Evolutionary conservation across 1,284 basidiomycete genomes (phyloP).

Genomic region (Grifola frondosa): DNA sequence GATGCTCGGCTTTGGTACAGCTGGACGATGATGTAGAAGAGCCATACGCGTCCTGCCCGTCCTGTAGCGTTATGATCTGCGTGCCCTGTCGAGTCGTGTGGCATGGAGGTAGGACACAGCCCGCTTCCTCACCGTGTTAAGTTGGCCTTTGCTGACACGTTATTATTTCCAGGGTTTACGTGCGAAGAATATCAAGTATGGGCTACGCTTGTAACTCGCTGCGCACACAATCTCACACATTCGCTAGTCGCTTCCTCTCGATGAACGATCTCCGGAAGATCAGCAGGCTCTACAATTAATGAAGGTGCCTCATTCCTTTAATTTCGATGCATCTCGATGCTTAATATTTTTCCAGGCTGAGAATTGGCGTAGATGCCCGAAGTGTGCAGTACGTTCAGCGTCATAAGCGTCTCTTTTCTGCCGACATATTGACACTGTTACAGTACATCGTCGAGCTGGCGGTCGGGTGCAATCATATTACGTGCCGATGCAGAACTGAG

Average conservation of each 20-base stretch:
- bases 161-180: slow-evolving; percentile 27
- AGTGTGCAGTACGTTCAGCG: slow-evolving; percentile 32
- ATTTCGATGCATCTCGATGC: not conserved
- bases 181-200: slow-evolving; percentile 39
- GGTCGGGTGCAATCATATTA: slow-evolving; percentile 39
- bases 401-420: not conserved
- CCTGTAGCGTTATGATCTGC: slow-evolving; percentile 36
- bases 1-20: slow-evolving; percentile 39
- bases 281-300: slow-evolving; percentile 37
- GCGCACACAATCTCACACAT: too few relatives aligned
- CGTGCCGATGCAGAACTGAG: slow-evolving; percentile 33
- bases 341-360: slow-evolving; percentile 28
- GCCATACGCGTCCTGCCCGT: slow-evolving; percentile 37
- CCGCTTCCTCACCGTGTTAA: too few relatives aligned
- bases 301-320: slow-evolving; percentile 24
- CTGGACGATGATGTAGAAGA: slow-evolving; percentile 36
- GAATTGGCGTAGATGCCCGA: slow-evolving; percentile 41
- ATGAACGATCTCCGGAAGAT: slow-evolving; percentile 43
- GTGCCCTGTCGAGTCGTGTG: slow-evolving; percentile 37
- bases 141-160: not conserved
- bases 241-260: slow-evolving; percentile 31
- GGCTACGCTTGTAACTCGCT: too few relatives aligned
- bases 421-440: not conserved
- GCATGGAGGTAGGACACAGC: slow-evolving; percentile 39
- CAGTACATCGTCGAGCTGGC: slow-evolving; percentile 33